phyloP scores from a whole-genome alignment of 306 rosid genomes.

The Cajanus cajan region DNA sequence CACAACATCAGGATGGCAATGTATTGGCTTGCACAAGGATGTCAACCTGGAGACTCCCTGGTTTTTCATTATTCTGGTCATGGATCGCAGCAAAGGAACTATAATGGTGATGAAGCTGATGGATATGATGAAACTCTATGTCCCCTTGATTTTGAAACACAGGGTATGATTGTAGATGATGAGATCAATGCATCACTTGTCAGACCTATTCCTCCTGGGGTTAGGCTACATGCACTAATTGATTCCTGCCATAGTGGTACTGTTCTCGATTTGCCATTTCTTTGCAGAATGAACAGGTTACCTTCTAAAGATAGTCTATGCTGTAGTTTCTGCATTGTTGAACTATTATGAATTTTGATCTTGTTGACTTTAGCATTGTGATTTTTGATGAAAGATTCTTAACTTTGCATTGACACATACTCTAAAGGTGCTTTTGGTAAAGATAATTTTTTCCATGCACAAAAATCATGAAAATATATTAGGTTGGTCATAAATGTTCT shows the following conservation, averaged over 20 bases:
- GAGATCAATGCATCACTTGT: slow-evolving; percentile 83
- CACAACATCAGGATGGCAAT: slow-evolving; percentile 92
- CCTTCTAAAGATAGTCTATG: slow-evolving; percentile 11
- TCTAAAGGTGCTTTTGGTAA: not conserved
- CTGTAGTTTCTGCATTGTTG: slow-evolving; percentile 16
- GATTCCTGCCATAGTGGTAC: slow-evolving; percentile 99
- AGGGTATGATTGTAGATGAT: slow-evolving; percentile 99
- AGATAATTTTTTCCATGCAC: too few relatives aligned
- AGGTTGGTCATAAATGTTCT: too few relatives aligned
- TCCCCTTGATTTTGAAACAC: slow-evolving; percentile 95
- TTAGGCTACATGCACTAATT: slow-evolving; percentile 86
- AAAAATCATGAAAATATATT: too few relatives aligned
- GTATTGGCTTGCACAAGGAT: slow-evolving; percentile 95
- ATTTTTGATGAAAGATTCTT: not conserved
- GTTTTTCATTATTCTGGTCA: slow-evolving; percentile 99
- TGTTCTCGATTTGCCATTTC: slow-evolving; percentile 88
- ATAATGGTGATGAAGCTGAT: slow-evolving; percentile 87
- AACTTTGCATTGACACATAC: not conserved
- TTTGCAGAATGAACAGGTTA: slow-evolving; percentile 97
- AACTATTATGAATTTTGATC: not conserved
- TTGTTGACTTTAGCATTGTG: slow-evolving; percentile 13
- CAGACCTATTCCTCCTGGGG: slow-evolving; percentile 83
- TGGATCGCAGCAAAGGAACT: slow-evolving; percentile 89
- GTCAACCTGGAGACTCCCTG: slow-evolving; percentile 93
- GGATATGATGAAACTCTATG: slow-evolving; percentile 96